Percentiles rank a stretch among this genome's conserved stretches.
phyloP scores from a whole-genome alignment of 352 stramenopile species.

The Globisporangium nodosum region DNA sequence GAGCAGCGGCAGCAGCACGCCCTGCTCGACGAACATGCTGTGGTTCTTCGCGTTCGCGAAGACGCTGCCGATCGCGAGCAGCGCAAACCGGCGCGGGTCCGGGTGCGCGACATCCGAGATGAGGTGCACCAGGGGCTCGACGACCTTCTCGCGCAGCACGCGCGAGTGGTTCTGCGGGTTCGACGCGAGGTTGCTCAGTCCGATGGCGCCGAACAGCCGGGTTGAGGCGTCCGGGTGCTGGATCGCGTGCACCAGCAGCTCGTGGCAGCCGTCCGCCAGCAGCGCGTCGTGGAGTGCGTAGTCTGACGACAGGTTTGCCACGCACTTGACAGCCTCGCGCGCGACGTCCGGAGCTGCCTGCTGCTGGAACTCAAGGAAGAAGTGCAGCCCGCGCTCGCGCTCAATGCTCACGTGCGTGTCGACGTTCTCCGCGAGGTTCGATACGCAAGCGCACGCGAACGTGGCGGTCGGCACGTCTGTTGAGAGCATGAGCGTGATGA shows the following conservation, averaged over 20 bases:
- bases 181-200: conserved; percentile 87
- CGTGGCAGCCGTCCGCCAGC: conserved; percentile 67
- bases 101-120: conserved; percentile 27
- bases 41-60: conserved; percentile 66
- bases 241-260: conserved; percentile 77
- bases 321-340: conserved; percentile 67
- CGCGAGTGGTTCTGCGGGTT: conserved; percentile 78
- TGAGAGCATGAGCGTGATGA: conserved; percentile 86
- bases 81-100: conserved; percentile 71
- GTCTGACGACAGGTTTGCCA: conserved; percentile 72
- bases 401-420: conserved; percentile 86
- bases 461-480: conserved; percentile 59
- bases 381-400: conserved; percentile 58
- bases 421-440: conserved; percentile 92
- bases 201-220: conserved; percentile 84
- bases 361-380: conserved; percentile 69
- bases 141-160: conserved; percentile 57
- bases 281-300: conserved; percentile 86
- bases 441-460: conserved; percentile 80
- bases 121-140: conserved; percentile 51
- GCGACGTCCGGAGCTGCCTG: conserved; percentile 26
- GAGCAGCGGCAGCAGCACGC: conserved; percentile 69
- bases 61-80: conserved; percentile 84
- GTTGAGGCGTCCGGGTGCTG: conserved; percentile 56
- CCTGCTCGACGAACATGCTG: conserved; percentile 55